Percentiles rank a stretch among this genome's conserved stretches.
Conservation (phyloP, 2,329 filamentous ascomycete species). For the Beauveria sp. region DNA sequence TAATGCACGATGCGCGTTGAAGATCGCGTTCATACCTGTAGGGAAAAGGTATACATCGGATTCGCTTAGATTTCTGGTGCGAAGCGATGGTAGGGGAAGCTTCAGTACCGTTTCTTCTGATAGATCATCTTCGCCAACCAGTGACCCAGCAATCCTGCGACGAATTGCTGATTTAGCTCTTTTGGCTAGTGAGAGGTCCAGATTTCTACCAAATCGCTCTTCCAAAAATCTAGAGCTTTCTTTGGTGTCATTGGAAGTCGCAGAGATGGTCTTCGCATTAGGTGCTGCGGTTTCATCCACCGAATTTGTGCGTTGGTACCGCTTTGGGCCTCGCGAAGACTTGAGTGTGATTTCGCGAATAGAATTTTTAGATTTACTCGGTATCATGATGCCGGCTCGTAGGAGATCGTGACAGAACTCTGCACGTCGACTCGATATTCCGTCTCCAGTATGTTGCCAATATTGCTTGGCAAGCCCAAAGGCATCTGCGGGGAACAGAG, state of each 20-base stretch:
- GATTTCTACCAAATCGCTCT: slow-evolving; percentile 86
- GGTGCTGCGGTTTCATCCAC: slow-evolving; percentile 25
- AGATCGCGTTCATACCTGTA: slow-evolving; percentile 92
- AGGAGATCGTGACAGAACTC: slow-evolving; percentile 80
- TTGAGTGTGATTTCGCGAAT: slow-evolving; percentile 25
- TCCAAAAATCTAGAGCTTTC: slow-evolving; percentile 82
- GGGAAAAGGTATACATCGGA: slow-evolving; percentile 86
- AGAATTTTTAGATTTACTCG: slow-evolving; percentile 19
- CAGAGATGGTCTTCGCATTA: slow-evolving; percentile 26
- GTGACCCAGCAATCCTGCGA: slow-evolving; percentile 78
- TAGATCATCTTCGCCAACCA: slow-evolving; percentile 62
- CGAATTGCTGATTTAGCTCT: slow-evolving; percentile 81
- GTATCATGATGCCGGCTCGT: slow-evolving; percentile 53
- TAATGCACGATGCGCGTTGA: slow-evolving; percentile 72
- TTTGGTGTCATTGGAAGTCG: slow-evolving; percentile 20
- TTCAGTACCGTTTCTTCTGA: slow-evolving; percentile 17
- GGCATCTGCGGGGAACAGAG: slow-evolving; percentile 61
- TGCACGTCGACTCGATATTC: slow-evolving; percentile 80
- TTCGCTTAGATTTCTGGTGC: slow-evolving; percentile 62
- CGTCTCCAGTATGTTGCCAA: slow-evolving; percentile 95
- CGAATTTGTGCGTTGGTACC: slow-evolving; percentile 61
- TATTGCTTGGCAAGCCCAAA: slow-evolving; percentile 80
- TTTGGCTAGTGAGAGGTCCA: slow-evolving; percentile 69
- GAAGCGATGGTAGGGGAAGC: slow-evolving; percentile 31
- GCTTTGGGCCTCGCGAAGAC: slow-evolving; percentile 61